phyloP scores from a whole-genome alignment of 1,284 basidiomycete species.

The Mycosarcoma maydis region DNA sequence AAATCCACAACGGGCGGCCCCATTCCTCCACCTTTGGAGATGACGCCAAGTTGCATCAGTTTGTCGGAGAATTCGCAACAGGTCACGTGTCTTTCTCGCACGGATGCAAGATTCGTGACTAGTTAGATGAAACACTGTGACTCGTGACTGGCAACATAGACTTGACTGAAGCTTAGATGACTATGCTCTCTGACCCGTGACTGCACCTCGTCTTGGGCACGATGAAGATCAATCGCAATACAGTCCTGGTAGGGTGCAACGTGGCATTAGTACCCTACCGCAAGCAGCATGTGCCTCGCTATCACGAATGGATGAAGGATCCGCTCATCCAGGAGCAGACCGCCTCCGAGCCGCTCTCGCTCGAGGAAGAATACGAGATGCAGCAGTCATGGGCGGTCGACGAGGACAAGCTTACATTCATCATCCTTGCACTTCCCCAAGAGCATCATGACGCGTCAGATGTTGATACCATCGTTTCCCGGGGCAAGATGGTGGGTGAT shows the following conservation, averaged over 20 bases:
- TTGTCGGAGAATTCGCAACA: neutral
- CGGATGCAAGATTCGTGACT: constrained; percentile 11
- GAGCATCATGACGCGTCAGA: neutral
- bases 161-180: too few species aligned
- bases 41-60: constrained; percentile 35
- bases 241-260: constrained; percentile 73
- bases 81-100: constrained; percentile 4
- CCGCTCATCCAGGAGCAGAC: constrained; percentile 80
- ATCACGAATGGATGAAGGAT: constrained; percentile 90
- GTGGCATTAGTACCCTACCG: constrained; percentile 79
- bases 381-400: constrained; percentile 88
- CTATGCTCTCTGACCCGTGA: neutral
- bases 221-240: constrained; percentile 76
- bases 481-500: constrained; percentile 81
- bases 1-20: too few species aligned
- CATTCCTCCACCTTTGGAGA: constrained; percentile 17
- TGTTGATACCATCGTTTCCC: constrained; percentile 5
- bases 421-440: constrained; percentile 73
- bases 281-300: constrained; percentile 66
- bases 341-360: constrained; percentile 82
- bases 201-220: neutral
- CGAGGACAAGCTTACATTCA: constrained; percentile 92
- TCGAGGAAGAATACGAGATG: constrained; percentile 91
- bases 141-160: neutral
- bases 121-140: too few species aligned